A percentile compares a stretch with the other conserved stretches of the same genome.
Conservation (phyloP, 495 filamentous ascomycete species). For the Aspergillus avenaceus region DNA sequence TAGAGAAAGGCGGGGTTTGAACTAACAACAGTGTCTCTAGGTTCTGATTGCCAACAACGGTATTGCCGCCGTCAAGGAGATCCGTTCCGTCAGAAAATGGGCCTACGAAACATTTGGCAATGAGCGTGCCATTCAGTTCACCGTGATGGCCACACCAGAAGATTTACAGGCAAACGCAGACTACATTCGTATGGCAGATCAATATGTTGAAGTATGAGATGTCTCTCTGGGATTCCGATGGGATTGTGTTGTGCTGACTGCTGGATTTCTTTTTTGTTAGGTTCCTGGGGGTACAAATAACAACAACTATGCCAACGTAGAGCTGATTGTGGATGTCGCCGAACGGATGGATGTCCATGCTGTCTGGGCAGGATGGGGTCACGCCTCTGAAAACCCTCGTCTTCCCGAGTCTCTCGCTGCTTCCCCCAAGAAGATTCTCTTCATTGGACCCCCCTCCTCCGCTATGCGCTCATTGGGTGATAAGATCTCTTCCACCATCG, state of each 20-base stretch:
- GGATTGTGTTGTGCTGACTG: slow-evolving; percentile 14
- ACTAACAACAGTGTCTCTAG: slow-evolving; percentile 39
- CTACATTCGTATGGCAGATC: slow-evolving; percentile 99
- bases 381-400: slow-evolving; percentile 98
- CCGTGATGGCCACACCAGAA: slow-evolving; percentile 99
- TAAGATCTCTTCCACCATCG: slow-evolving; percentile 99
- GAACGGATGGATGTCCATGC: slow-evolving; percentile 98
- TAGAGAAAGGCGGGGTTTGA: not conserved
- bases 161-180: slow-evolving; percentile 97
- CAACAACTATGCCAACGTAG: slow-evolving; percentile 99
- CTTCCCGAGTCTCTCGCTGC: slow-evolving; percentile 92
- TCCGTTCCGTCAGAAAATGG: slow-evolving; percentile 98
- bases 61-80: slow-evolving; percentile 99
- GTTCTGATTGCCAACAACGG: slow-evolving; percentile 99
- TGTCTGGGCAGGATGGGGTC: slow-evolving; percentile 99
- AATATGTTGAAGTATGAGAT: slow-evolving; percentile 84
- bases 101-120: slow-evolving; percentile 99
- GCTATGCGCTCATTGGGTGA: slow-evolving; percentile 98
- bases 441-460: slow-evolving; percentile 95
- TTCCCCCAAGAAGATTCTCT: slow-evolving; percentile 96
- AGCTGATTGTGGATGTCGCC: slow-evolving; percentile 98
- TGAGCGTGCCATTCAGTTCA: slow-evolving; percentile 97
- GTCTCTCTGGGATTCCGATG: not conserved
- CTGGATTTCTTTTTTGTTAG: slow-evolving; percentile 11
- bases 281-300: slow-evolving; percentile 99